A percentile compares a stretch with the other conserved stretches of the same genome.
Conservation (phyloP, 495 filamentous ascomycete species). For the Thermochaetoides thermophila region DNA sequence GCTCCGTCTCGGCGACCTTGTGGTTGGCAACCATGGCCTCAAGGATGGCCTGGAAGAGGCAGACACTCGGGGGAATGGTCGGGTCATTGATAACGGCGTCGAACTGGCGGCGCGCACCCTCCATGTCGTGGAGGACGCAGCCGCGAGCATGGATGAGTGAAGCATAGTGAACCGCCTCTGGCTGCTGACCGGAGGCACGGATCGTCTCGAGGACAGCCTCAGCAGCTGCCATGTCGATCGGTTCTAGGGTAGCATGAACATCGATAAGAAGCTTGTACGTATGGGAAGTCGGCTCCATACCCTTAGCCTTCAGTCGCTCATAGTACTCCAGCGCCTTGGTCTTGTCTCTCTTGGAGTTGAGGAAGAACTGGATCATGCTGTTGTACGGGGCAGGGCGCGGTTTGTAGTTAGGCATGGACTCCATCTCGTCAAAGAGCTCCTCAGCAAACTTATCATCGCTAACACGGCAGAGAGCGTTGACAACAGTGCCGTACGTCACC, state of each 20-base stretch:
- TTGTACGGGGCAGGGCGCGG: conserved; percentile 94
- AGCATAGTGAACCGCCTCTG: conserved; percentile 89
- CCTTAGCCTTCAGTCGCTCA: conserved; percentile 76
- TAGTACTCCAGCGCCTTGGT: conserved; percentile 91
- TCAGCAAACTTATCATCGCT: conserved; percentile 96
- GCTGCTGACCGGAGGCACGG: conserved; percentile 51
- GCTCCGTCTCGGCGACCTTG: conserved; percentile 58
- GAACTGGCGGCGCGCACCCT: conserved; percentile 66
- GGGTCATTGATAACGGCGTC: conserved; percentile 55
- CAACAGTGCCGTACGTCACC: conserved; percentile 94
- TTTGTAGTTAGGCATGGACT: conserved; percentile 97
- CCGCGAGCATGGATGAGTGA: conserved; percentile 92
- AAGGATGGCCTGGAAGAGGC: conserved; percentile 88
- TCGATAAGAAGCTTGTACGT: conserved; percentile 98
- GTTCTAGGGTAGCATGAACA: conserved; percentile 85
- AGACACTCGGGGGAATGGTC: conserved; percentile 55
- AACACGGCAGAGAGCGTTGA: conserved; percentile 93
- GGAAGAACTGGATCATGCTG: conserved; percentile 98
- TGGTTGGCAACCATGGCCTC: conserved; percentile 95
- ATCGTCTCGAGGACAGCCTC: conserved; percentile 74
- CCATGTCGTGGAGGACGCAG: conserved; percentile 83
- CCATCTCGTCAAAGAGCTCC: conserved; percentile 98
- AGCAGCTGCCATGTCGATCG: conserved; percentile 79
- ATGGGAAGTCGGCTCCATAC: conserved; percentile 83
- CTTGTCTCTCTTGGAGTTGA: conserved; percentile 90